Evolutionary conservation across 148 eudicot genomes (phyloP).

Genomic region (Amaranthus palmeri): DNA sequence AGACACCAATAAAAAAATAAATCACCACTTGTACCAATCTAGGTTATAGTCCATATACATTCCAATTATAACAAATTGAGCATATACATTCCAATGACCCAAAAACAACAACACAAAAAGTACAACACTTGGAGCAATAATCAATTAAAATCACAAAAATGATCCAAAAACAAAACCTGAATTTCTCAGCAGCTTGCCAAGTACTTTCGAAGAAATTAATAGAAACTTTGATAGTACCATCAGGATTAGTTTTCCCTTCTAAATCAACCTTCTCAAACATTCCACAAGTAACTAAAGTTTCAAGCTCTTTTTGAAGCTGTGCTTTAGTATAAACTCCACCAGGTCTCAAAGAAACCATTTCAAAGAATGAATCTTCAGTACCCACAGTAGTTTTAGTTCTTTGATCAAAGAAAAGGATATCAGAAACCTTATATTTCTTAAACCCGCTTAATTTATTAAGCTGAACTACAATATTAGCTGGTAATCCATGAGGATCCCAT

Average conservation of each 20-base stretch:
- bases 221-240: constrained; percentile 49
- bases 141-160: neutral
- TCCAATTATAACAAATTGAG: no score
- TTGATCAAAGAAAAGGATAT: constrained; percentile 49
- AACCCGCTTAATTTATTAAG: no score
- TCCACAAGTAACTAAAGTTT: constrained; percentile 58
- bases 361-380: constrained; percentile 70
- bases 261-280: constrained; percentile 86
- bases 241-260: constrained; percentile 60
- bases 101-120: neutral
- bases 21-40: no score
- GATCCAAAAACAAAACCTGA: constrained; percentile 10
- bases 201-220: constrained; percentile 63
- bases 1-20: no score
- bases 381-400: constrained; percentile 37
- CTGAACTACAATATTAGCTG: no score
- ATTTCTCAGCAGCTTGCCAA: constrained; percentile 55
- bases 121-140: neutral
- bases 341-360: constrained; percentile 67
- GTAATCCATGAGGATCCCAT: no score
- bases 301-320: constrained; percentile 78
- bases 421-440: constrained; percentile 52
- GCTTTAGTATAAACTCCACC: constrained; percentile 70
- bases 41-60: no score
- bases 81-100: no score